Percentiles rank a stretch among this genome's conserved stretches.
Conservation (phyloP, 371 early-diverging fungal genomes). For the Capillidium heterosporum region DNA sequence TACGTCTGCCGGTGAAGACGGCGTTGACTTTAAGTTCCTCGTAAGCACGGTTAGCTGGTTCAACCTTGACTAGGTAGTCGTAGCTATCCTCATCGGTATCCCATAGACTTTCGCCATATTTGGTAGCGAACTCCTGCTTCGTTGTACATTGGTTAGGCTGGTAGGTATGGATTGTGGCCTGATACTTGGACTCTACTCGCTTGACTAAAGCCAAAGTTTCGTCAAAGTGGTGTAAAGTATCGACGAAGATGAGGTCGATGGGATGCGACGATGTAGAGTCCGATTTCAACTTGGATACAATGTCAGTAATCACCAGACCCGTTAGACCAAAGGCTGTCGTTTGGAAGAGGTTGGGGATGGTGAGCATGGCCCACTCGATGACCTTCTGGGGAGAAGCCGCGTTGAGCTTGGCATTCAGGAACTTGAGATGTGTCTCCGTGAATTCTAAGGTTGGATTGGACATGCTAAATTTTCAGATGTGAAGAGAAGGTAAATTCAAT, state of each 20-base stretch:
- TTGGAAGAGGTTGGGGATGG: slow-evolving; percentile 65
- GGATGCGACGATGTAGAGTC: slow-evolving; percentile 16
- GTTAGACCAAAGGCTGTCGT: slow-evolving; percentile 73
- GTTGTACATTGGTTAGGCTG: slow-evolving; percentile 41
- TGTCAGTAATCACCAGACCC: slow-evolving; percentile 59
- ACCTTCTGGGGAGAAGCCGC: slow-evolving; percentile 57
- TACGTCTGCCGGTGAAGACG: slow-evolving; percentile 77
- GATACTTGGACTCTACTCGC: slow-evolving; percentile 41
- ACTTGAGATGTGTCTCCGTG: slow-evolving; percentile 37
- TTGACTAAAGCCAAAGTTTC: slow-evolving; percentile 69
- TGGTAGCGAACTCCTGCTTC: slow-evolving; percentile 40
- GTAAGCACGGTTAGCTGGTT: slow-evolving; percentile 80
- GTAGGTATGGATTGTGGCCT: slow-evolving; percentile 49
- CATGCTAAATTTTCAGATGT: too few species aligned
- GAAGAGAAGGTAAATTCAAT: too few species aligned
- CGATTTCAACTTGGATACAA: slow-evolving; percentile 35
- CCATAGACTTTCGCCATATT: slow-evolving; percentile 67
- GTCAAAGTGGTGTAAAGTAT: slow-evolving; percentile 80
- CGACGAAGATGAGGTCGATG: slow-evolving; percentile 76
- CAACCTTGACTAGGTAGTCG: slow-evolving; percentile 83
- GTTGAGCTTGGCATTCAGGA: slow-evolving; percentile 37
- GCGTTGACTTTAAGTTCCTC: slow-evolving; percentile 46
- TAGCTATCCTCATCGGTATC: slow-evolving; percentile 59
- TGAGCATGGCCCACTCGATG: slow-evolving; percentile 69
- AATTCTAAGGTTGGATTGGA: slow-evolving; percentile 9